Base-by-base conservation (phyloP, 495 filamentous ascomycete genomes). In the Penicillium samsonianum region DNA sequence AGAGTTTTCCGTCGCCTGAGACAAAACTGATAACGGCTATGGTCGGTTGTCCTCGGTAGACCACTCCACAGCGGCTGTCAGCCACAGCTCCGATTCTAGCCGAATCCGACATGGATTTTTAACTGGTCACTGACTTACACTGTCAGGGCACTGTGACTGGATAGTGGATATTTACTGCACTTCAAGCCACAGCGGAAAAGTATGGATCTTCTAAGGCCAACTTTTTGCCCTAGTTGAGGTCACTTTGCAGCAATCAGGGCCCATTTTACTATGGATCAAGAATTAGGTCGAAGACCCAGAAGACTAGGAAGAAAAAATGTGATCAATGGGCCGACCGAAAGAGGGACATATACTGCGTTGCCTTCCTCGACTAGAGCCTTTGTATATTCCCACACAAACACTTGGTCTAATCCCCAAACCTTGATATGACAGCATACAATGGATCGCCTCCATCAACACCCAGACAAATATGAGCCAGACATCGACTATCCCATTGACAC, bases 111-210 rank as follows among this genome's bases (percentile, higher is more conserved):
- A 8, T n/a, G 11, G 19, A 33, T 3, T 25, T 25, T 1, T 54
- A 2, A 54, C n/a, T 54, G 52, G 53, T n/a, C 31, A 4, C 12
- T 20, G 9, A 3, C n/a, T 17, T 16, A 8, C 7, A 5, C 20
- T 38, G 16, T 16, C 23, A n/a, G 42, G 31, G 31, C 53, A 41
- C 3, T 19, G 20, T 58, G 20, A 19, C 30, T 43, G 50, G 4
- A 51, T n/a, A 43, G 38, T 59, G 57, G 57, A 33, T 14, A 14
- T 42, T 19, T 26, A 8, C 23, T 17, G n/a, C 14, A 33, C 19
- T 25, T 22, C 2, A 26, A 55, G 50, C 57, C 57, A 55, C 57
- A 59, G 50, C 57, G 57, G 57, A 59, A 59, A 59, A 49, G 23
- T 59, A 59, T 59, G 57, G 57, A 59, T 55, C 50, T 50, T 44